Evolutionary conservation across 768 basidiomycete species (phyloP).

Genomic region (Tylopilus subfusipes): DNA sequence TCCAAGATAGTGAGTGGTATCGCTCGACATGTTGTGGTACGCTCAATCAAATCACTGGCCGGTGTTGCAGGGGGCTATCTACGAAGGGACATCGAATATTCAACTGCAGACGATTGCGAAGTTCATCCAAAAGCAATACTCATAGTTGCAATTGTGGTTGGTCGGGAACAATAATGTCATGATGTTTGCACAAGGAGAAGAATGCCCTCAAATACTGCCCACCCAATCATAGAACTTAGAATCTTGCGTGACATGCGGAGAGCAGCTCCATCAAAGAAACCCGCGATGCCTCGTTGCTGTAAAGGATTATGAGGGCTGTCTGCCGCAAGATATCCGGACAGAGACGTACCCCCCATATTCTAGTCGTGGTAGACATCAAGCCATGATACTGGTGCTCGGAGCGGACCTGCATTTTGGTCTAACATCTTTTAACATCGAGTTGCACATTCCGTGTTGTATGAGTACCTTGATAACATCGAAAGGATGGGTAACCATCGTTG

Average conservation of each 20-base stretch:
- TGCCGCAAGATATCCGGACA: not conserved
- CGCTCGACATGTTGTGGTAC: not conserved
- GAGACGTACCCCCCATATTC: slow-evolving; percentile 64
- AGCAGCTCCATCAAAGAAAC: slow-evolving; percentile 85
- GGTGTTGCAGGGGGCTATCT: slow-evolving; percentile 70
- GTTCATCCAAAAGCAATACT: slow-evolving; percentile 82
- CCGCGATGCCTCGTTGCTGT: slow-evolving; percentile 74
- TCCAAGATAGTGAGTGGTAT: slow-evolving; percentile 79
- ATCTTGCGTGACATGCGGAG: slow-evolving; percentile 84
- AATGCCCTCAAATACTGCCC: slow-evolving; percentile 85
- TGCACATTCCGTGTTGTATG: not conserved
- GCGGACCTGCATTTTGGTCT: slow-evolving; percentile 95
- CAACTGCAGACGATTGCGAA: slow-evolving; percentile 96
- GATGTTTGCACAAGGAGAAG: slow-evolving; percentile 53
- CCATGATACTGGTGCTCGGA: slow-evolving; percentile 71
- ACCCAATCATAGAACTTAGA: slow-evolving; percentile 83
- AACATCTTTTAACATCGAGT: slow-evolving; percentile 1
- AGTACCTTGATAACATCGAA: slow-evolving; percentile 92
- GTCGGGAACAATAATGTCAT: slow-evolving; percentile 5
- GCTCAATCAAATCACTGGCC: slow-evolving; percentile 1
- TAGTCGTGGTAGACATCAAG: slow-evolving; percentile 55
- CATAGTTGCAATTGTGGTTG: slow-evolving; percentile 34
- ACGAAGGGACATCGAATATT: slow-evolving; percentile 97
- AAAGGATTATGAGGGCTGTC: not conserved
- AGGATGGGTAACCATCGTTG: slow-evolving; percentile 84